These are phyloP conservation scores for Penicillium decumbens DNA, from an alignment of 2,329 filamentous ascomycete genomes.

Conservation along the genomic window DNA sequence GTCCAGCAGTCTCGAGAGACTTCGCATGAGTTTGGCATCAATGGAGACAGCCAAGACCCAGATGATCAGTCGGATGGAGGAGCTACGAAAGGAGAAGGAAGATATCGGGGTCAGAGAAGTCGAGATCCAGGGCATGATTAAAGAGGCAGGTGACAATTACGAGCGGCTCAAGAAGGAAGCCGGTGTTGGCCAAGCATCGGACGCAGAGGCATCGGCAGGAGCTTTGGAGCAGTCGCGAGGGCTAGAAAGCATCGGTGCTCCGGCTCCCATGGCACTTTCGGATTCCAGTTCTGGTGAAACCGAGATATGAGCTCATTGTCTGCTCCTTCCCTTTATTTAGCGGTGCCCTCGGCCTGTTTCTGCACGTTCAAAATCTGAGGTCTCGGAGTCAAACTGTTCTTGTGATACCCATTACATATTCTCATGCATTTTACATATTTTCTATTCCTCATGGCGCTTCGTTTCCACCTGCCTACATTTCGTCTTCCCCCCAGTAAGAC, in stretches of 20 bases:
- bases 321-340: background rate
- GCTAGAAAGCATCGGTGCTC: conserved; percentile 37
- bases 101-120: conserved; percentile 65
- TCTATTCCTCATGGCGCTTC: conserved; percentile 25
- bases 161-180: conserved; percentile 52
- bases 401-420: conserved; percentile 17
- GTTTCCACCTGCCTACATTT: conserved; percentile 29
- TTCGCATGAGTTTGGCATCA: conserved; percentile 58
- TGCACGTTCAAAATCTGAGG: background rate
- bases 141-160: conserved; percentile 72
- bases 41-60: conserved; percentile 61
- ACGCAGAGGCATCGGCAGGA: conserved; percentile 23
- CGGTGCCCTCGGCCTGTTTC: background rate
- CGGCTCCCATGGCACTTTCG: conserved; percentile 27
- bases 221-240: conserved; percentile 33
- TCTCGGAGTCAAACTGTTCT: conserved; percentile 11
- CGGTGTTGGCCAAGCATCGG: conserved; percentile 27
- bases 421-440: conserved; percentile 5
- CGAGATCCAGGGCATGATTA: conserved; percentile 74
- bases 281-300: conserved; percentile 25
- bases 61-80: conserved; percentile 61
- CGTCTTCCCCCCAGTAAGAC: conserved; percentile 22
- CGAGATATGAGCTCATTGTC: conserved; percentile 12
- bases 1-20: conserved; percentile 58
- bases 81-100: conserved; percentile 62